Percentiles rank a stretch among this genome's conserved stretches.
Conservation (phyloP, 495 filamentous ascomycete genomes). For the Daldinia bambusicola region DNA sequence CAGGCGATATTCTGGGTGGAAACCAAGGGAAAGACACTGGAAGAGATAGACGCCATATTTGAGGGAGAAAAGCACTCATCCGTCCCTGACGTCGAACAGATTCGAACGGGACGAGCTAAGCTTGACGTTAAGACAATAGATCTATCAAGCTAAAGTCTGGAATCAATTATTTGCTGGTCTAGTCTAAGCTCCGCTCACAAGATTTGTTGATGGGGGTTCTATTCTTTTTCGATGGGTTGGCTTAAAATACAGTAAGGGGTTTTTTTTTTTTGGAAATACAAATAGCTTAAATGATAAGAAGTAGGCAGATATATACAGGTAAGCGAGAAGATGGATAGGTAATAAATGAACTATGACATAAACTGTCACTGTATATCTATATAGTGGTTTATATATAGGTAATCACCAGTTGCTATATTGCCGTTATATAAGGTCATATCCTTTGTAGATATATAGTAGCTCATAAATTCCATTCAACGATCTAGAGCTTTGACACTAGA, state of each 20-base stretch:
- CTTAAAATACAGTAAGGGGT: not conserved
- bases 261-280: not conserved
- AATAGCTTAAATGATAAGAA: too few species aligned
- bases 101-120: conserved; percentile 48
- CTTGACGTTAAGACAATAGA: conserved; percentile 12
- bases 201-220: not conserved
- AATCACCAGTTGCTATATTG: not conserved
- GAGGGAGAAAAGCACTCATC: conserved; percentile 58
- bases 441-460: not conserved
- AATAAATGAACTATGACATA: too few species aligned
- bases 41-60: conserved; percentile 51
- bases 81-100: conserved; percentile 55
- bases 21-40: conserved; percentile 48
- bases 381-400: not conserved
- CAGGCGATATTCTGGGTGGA: conserved; percentile 47
- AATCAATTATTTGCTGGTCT: not conserved
- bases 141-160: not conserved
- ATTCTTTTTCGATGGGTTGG: not conserved
- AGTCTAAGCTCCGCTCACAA: too few species aligned
- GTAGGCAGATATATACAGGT: too few species aligned
- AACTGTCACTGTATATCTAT: too few species aligned
- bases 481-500: too few species aligned
- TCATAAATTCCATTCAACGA: not conserved
- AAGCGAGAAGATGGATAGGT: too few species aligned
- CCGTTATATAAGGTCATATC: not conserved